Base-by-base conservation (phyloP, 2,329 filamentous ascomycete genomes). In the Neophaeococcomyces mojaviensis region DNA sequence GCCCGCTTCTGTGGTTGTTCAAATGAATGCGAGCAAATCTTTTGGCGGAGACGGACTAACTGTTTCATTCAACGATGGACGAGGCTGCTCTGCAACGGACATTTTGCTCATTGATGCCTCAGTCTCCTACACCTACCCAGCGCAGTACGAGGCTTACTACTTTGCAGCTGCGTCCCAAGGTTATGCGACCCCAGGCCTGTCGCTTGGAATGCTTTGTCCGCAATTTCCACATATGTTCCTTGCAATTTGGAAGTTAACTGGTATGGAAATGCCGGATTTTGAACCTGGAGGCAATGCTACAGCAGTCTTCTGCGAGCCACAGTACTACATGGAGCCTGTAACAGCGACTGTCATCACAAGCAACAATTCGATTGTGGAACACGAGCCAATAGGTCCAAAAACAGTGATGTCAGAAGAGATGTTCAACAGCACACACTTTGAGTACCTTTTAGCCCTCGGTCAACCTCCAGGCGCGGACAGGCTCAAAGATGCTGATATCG, bases 321-420 rank as follows among this genome's bases (percentile, higher is more conserved):
- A 28, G 0, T 80, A 78, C 46, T 70, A 65, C 39, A 60, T 64
- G n/a, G 71, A 76, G 32, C 10, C 60, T 0, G 71, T 74, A 0
- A 55, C 59, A 0, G 68, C 71, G 0, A 70, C 63, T 0, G 61
- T 79, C 19, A 16, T 64, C 60, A 42, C 3, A 32, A 1, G 36
- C 52, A 2, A 37, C 20, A n/a, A n/a, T 12, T 6, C 8, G 8
- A 28, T 39, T 12, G 6, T 24, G 8, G n/a, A 6, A 10, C 26
- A 26, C 15, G 16, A n/a, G 12, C 37, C 3, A 28, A 8, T n/a
- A 24, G 20, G 5, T 7, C 18, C 7, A 9, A 24, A 9, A 24
- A 18, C 37, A 28, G 10, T 8, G 13, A 24, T 20, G 69, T 0
- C 43, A 1, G 20, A 38, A 0, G 36, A 56, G 1, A 30, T 63